Percentiles rank a stretch among this genome's conserved stretches.
Conservation (phyloP, 257 asterid genomes). For the Coffea canephora region DNA sequence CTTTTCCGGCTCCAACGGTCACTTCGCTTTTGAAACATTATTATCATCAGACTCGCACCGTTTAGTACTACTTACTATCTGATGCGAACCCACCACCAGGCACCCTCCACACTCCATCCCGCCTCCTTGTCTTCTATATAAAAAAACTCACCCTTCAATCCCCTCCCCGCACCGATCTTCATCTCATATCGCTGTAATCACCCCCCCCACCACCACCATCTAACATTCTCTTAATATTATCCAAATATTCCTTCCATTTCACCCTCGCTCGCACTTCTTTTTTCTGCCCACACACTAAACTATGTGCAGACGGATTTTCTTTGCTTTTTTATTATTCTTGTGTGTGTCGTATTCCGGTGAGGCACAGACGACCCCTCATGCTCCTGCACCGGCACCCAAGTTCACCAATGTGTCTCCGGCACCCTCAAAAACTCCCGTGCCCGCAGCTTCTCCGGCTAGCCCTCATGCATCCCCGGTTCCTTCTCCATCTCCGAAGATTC, state of each 20-base stretch:
- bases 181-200: constrained; percentile 23
- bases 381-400: constrained; percentile 62
- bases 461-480: constrained; percentile 41
- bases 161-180: constrained; percentile 11
- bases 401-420: constrained; percentile 20
- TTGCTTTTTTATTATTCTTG: constrained; percentile 30
- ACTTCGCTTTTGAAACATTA: too few relatives aligned
- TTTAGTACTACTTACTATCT: too few relatives aligned
- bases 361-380: constrained; percentile 39
- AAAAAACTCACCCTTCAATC: neutral
- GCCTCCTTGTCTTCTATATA: neutral
- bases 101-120: too few relatives aligned
- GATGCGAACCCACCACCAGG: too few relatives aligned
- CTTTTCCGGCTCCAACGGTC: too few relatives aligned
- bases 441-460: constrained; percentile 32
- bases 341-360: constrained; percentile 33
- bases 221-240: neutral
- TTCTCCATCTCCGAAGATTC: constrained; percentile 32
- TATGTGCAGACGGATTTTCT: constrained; percentile 34
- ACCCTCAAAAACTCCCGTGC: constrained; percentile 25
- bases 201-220: constrained; percentile 9
- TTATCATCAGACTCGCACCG: too few relatives aligned
- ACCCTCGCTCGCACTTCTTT: neutral
- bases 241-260: neutral
- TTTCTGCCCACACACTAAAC: neutral